Evolutionary conservation across 768 basidiomycete genomes (phyloP), one percentile per base, ranked within the genome.

Genomic region (Collybia nuda): DNA sequence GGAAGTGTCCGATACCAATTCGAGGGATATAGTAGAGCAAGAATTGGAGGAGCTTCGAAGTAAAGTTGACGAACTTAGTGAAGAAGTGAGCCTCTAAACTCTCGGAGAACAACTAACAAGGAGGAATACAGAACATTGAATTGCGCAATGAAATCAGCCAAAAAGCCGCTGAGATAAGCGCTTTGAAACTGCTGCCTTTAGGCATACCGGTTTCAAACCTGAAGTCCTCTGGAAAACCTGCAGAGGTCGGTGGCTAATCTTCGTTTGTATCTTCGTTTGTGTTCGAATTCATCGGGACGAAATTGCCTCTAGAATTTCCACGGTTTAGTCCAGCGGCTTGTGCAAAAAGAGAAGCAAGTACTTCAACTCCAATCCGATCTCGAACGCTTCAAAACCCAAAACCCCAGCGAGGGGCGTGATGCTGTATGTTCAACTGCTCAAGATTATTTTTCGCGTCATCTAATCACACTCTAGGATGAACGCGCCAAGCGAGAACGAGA

Each of bases 301-400:
- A 47, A 46, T 8, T 24, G 29, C 3, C 40, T 49, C 40, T 68
- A 88, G 79, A 84, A 79, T 54, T 77, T 87, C 50, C 79, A 83
- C 54, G 90, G 88, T 1, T 62, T 95, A 17, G 81, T 93, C 7
- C 90, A 92, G 59, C 82, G 90, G 8, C 74, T 95, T 14, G 80
- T 88, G 2, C 80, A 85, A 63, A 93, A 93, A 64, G 93, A 97
- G 70, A 91, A 88, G 59, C 83, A 93, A 65, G 88, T 92, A 1
- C 62, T 82, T 2, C 82, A 85, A 48, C 75, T 95, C 1, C 85
- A 86, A 61, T 76, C 77, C 3, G 88, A 93, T 60, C 67, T 94
- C 17, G 86, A 85, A 48, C 74, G 76, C 15, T 67, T 85, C 56
- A 83, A 79, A 56, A 69, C 73, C 4, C 78, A 82, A 62, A 81